Evolutionary conservation across 306 rosid species (phyloP).

Genomic region (Luffa aegyptiaca): DNA sequence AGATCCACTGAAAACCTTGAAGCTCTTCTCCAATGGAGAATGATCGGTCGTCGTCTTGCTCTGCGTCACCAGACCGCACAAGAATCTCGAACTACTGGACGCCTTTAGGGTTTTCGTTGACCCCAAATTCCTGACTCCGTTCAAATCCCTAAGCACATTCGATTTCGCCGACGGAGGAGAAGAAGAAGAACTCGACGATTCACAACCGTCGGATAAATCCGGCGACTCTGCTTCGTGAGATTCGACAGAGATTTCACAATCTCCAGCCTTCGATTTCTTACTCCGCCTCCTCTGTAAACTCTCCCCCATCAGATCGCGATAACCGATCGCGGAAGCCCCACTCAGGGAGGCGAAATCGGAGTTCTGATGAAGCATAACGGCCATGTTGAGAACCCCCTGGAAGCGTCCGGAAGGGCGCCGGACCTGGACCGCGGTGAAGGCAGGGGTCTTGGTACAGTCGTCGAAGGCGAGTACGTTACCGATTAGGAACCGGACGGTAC

Average conservation of each 20-base stretch:
- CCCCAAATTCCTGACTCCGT: slow-evolving; percentile 44
- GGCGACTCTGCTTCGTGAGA: slow-evolving; percentile 30
- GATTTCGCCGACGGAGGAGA: slow-evolving; percentile 35
- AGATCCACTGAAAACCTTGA: not conserved
- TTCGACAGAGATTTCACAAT: slow-evolving; percentile 9
- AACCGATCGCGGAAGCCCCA: slow-evolving; percentile 48
- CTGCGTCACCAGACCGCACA: slow-evolving; percentile 51
- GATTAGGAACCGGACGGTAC: slow-evolving; percentile 64
- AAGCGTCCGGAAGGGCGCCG: slow-evolving; percentile 82
- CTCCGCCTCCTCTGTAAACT: slow-evolving; percentile 16
- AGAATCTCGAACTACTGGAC: slow-evolving; percentile 33
- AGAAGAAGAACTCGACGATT: slow-evolving; percentile 38
- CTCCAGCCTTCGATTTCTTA: not conserved
- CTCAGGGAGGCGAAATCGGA: slow-evolving; percentile 34
- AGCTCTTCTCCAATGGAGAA: slow-evolving; percentile 12
- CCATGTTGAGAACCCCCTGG: slow-evolving; percentile 68
- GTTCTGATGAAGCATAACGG: slow-evolving; percentile 34
- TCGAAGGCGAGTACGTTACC: slow-evolving; percentile 36
- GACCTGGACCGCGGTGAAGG: slow-evolving; percentile 64
- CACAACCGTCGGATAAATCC: slow-evolving; percentile 33
- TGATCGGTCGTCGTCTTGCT: slow-evolving; percentile 7
- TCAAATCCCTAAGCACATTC: slow-evolving; percentile 49
- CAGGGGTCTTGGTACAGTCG: slow-evolving; percentile 25
- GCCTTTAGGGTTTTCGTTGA: slow-evolving; percentile 30
- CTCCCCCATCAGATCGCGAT: slow-evolving; percentile 60